Base-by-base conservation (phyloP, 805 yeast genomes). In the Wickerhamomyces sydowiorum region DNA sequence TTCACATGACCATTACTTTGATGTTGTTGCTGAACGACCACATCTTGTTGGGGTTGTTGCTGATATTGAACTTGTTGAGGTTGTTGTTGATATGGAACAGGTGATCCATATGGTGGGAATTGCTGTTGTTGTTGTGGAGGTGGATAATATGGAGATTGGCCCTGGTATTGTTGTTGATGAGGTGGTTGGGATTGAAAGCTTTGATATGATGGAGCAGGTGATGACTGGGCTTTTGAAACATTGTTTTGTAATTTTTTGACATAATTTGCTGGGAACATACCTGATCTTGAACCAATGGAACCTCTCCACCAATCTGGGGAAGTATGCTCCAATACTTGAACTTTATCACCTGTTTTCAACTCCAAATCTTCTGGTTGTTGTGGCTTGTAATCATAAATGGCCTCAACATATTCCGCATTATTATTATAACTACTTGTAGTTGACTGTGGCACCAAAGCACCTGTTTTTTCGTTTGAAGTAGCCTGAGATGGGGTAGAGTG, bases 291-390 rank as follows among this genome's bases (percentile, higher is more conserved):
- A 45, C 76, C 72, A 35, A 71, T 59, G 15, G 67, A 65, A 37
- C 99, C 99, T 57, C 77, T 83, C 86, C 93, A 89, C 99, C 99
- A 91, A 57, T 89, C 91, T 30, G 75, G 72, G 18, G 91, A 85
- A 37, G 83, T 70, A 54, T 78, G 85, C 57, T 89, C 95, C 6
- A 78, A 42, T 5, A 93, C 76, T 25, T 75, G 73, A 38, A 93
- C 61, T 53, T 74, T 78, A 48, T 84, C 91, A 42, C 95, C 97
- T 30, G 66, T 71, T 28, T 51, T 54, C 17, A 91, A 69, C 8
- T 60, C 64, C 53, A 91, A 66, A 61, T 91, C 99, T 27, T 81
- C 91, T 1, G 76, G 67, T 59, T 86, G 88, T 51, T 80, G 86
- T 0, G 95, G 80, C 7, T 65, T 61, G 64, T 82, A 91, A 52